Conservation (phyloP, 768 basidiomycete genomes). For the Mycena maculata region DNA sequence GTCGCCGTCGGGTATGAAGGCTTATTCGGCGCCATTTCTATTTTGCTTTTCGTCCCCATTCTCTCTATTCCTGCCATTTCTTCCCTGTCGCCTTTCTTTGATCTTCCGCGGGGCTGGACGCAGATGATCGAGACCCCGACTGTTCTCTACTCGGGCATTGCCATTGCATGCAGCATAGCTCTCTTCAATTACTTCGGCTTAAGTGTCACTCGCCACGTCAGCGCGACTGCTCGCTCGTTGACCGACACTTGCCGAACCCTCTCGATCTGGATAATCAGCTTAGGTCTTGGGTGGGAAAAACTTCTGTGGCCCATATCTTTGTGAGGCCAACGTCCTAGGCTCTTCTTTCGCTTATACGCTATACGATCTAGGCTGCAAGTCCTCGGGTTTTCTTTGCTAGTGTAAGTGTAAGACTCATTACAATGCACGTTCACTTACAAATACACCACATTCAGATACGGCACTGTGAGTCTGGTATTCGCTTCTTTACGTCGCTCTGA, state of each 20-base stretch:
- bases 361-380: too few relatives aligned
- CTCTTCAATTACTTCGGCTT: conserved; percentile 92
- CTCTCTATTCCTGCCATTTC: conserved; percentile 77
- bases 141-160: conserved; percentile 75
- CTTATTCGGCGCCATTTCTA: conserved; percentile 86
- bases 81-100: conserved; percentile 79
- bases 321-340: too few relatives aligned
- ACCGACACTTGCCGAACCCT: conserved; percentile 97
- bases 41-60: conserved; percentile 83
- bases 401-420: conserved; percentile 63
- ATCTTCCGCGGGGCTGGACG: conserved; percentile 88
- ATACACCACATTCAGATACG: conserved; percentile 66
- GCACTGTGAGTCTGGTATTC: conserved; percentile 68
- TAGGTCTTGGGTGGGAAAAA: conserved; percentile 91
- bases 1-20: conserved; percentile 97
- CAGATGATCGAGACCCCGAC: conserved; percentile 86
- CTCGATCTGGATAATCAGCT: conserved; percentile 94
- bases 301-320: conserved; percentile 85
- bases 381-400: conserved; percentile 85
- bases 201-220: conserved; percentile 92
- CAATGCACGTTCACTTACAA: conserved; percentile 19
- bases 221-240: conserved; percentile 90
- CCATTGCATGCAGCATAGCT: conserved; percentile 81
- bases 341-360: too few relatives aligned
- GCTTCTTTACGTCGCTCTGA: conserved; percentile 27